These are phyloP conservation scores for Polychaeton citri DNA, from an alignment of 2,329 filamentous ascomycete species.

Conservation along the genomic window DNA sequence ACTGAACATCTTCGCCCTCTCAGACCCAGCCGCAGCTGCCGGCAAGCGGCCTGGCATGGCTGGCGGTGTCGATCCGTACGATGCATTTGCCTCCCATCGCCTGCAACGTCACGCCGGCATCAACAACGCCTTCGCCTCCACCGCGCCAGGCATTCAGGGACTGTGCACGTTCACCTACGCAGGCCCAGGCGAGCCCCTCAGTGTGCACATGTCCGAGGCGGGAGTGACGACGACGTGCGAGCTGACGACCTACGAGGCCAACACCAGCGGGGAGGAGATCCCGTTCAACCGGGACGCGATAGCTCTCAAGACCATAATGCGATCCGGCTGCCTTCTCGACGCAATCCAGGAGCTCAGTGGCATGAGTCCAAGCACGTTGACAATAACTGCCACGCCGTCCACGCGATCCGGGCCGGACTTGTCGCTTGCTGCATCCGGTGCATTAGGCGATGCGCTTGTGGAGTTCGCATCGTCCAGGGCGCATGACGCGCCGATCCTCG, in stretches of 20 bases:
- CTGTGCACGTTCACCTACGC: constrained; percentile 74
- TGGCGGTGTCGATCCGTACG: constrained; percentile 14
- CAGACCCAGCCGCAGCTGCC: constrained; percentile 23
- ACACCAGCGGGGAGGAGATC: constrained; percentile 51
- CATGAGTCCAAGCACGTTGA: constrained; percentile 46
- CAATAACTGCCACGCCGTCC: constrained; percentile 34
- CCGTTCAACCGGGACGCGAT: constrained; percentile 73
- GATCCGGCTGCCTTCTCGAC: constrained; percentile 57
- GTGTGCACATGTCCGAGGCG: constrained; percentile 73
- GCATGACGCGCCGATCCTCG: constrained; percentile 40
- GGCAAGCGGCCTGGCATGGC: constrained; percentile 16
- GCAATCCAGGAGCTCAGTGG: constrained; percentile 54
- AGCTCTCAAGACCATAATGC: constrained; percentile 90
- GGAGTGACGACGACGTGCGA: constrained; percentile 83
- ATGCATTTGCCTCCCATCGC: constrained; percentile 24
- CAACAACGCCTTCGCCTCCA: constrained; percentile 69
- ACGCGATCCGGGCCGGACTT: constrained; percentile 45
- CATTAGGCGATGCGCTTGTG: constrained; percentile 46
- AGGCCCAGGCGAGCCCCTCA: constrained; percentile 62
- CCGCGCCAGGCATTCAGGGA: constrained; percentile 68
- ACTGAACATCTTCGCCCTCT: constrained; percentile 80
- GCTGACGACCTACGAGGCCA: constrained; percentile 59
- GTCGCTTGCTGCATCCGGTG: constrained; percentile 53
- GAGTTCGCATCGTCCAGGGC: constrained; percentile 35
- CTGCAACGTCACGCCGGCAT: constrained; percentile 29